Evolutionary conservation across 2,329 filamentous ascomycete genomes (phyloP), one percentile per base, ranked within the genome.

Genomic region (Ophiostoma ips): DNA sequence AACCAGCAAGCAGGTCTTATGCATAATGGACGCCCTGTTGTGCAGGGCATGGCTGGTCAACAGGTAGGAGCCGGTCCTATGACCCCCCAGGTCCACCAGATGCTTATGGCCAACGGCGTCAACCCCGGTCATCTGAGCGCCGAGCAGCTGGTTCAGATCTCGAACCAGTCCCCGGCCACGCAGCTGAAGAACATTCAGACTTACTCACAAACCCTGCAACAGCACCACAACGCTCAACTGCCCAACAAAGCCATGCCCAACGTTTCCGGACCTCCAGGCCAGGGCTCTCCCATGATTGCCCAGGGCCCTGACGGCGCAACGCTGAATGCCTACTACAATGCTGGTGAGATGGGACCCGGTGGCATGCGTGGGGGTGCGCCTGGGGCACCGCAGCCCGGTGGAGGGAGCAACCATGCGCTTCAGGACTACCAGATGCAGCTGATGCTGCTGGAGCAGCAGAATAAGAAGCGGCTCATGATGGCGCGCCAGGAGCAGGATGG

Each of bases 371-470:
- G 13, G 34, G 33, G 16, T 15, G 46, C 18, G 2, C 33, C 46
- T 7, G 46, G 46, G 8, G 18, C 33, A 15, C 66, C 64, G 33
- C 71, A 72, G 56, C 67, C 66, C 15, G 71, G 66, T 54, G 72
- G 67, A 58, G 73, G 70, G 47, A 84, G 82, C 65, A 90, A 87
- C 62, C 84, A 89, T 63, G 85, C 85, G 19, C 71, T 90, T 43
- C 84, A 89, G 64, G 85, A 92, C 63, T 90, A 90, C 60, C 85
- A 90, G 68, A 89, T 89, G 84, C 85, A 90, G 63, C 68, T 90
- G 62, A 90, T 56, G 85, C 68, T 89, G 46, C 73, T 90, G 15
- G 85, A 90, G 66, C 85, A 89, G 65, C 84, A 90, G 66, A 90
- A 90, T 59, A 90, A 89, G 72, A 89, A 88, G 66, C 73, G 85